Evolutionary conservation across 163 green algal genomes (phyloP).

Genomic region (Chlorella variabilis): DNA sequence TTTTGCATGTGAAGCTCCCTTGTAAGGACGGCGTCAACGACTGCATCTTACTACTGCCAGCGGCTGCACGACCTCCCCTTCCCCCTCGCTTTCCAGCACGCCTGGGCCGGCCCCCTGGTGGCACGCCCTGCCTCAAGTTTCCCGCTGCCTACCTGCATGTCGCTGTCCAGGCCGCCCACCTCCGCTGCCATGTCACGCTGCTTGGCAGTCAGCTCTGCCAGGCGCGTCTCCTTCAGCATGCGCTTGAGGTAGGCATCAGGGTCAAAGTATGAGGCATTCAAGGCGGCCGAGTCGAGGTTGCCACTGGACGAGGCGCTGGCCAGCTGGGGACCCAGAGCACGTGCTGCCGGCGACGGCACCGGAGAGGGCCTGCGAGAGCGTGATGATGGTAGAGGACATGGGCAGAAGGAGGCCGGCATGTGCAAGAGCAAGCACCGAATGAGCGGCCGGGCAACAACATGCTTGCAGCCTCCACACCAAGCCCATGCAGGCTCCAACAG

Average conservation of each 20-base stretch:
- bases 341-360: neutral
- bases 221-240: constrained; percentile 48
- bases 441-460: no score
- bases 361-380: neutral
- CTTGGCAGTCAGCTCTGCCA: constrained; percentile 54
- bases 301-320: neutral
- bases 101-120: no score
- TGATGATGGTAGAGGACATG: neutral
- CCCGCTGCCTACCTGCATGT: constrained; percentile 49
- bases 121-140: no score
- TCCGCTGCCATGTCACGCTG: constrained; percentile 58
- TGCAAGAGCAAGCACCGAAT: neutral
- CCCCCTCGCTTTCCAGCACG: no score
- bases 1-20: no score
- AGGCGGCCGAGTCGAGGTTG: constrained; percentile 3
- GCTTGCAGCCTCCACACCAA: no score
- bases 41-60: no score
- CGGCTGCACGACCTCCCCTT: no score
- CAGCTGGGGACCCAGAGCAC: neutral
- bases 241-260: constrained; percentile 27
- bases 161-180: constrained; percentile 48
- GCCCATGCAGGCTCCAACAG: no score
- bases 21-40: no score
- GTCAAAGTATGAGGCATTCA: constrained; percentile 40
- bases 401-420: neutral